Evolutionary conservation across 2,329 filamentous ascomycete species (phyloP), one percentile per base, ranked within the genome.

Genomic region (Clonostachys chloroleuca): DNA sequence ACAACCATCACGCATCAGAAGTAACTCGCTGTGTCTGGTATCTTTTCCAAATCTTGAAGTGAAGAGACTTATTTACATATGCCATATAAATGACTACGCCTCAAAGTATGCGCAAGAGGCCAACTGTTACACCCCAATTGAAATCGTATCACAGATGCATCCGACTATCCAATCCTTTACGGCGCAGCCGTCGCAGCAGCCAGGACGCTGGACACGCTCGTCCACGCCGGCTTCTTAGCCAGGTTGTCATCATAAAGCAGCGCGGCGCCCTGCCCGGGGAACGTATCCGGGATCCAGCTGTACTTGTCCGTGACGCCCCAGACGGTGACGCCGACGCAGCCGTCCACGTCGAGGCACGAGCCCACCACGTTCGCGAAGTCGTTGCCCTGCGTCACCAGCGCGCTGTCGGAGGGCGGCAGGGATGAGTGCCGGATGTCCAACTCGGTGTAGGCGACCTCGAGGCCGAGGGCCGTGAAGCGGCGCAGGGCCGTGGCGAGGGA

Each of bases 371-470:
- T 51, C 34, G 57, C 68, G 50, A 78, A 82, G 44, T 76, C 73
- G 16, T 57, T 55, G 1, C 69, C 71, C 62, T 84, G 80, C 24
- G 69, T 67, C 14, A 61, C 58, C n/a, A 71, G 59, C 33, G 66
- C 66, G 2, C 65, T 56, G 2, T 59, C 56, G 5, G 63, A 69
- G 5, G 73, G 60, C 0, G 80, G 77, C 12, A 81, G 59, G 6
- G 56, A 58, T 2, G 59, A 57, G 47, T 76, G 72, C 24, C 80
- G 69, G 50, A 84, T 77, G 57, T 85, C 81, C 18, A 84, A 65
- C 65, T 85, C 81, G 2, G 81, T 84, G 58, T 81, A 72, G 7
- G 79, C 78, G 5, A 83, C 75, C 49, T 85, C 80, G 6, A 81
- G 62, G 6, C 71, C 72, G 3, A 78, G 69, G 2, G 67, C 63